Evolutionary conservation across 352 stramenopile species (phyloP), one percentile per base, ranked within the genome.

Genomic region (Globisporangium sylvaticum): DNA sequence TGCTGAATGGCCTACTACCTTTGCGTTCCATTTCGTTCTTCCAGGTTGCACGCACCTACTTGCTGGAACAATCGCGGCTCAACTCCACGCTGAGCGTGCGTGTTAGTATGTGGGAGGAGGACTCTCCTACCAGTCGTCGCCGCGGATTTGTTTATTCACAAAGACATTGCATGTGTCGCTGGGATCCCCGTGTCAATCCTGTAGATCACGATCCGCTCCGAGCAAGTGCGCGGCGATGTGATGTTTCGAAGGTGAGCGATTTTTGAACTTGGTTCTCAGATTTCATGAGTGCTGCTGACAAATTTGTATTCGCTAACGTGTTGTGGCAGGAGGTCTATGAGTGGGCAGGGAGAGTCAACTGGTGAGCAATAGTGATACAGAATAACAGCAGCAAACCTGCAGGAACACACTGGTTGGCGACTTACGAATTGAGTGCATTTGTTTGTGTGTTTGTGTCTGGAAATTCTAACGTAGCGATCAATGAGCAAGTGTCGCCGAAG

Each of bases 11-110:
- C 1, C 18, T 50, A 7, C 42, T 50, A 12, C 0, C 14, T 20
- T 6, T 39, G 6, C 25, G 14, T 25, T 58, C 25, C 39, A 15
- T 48, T 58, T 24, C 3, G n/a, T 42, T 24, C n/a, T 24, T n/a
- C 15, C 25, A 70, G 54, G 54, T 46, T 8, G 61, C 66, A 8
- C 71, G 66, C 7, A 73, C 68, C 25, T 80, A 74, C 39, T 62
- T 79, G 27, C 71, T 83, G 22, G 66, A 76, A 25, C 53, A 79
- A n/a, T 78, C 73, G 4, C 71, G 68, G 15, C 53, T 83, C 24
- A 83, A 83, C 58, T 83, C 73, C 29, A 74, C 71, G 10, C 67
- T 81, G n/a, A n/a, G n/a, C n/a, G n/a, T n/a, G n/a, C n/a, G n/a
- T n/a, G n/a, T n/a, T n/a, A n/a, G n/a, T n/a, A n/a, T n/a, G n/a